Evolutionary conservation across 805 yeast genomes (phyloP).

Genomic region (Candida nemodendra): DNA sequence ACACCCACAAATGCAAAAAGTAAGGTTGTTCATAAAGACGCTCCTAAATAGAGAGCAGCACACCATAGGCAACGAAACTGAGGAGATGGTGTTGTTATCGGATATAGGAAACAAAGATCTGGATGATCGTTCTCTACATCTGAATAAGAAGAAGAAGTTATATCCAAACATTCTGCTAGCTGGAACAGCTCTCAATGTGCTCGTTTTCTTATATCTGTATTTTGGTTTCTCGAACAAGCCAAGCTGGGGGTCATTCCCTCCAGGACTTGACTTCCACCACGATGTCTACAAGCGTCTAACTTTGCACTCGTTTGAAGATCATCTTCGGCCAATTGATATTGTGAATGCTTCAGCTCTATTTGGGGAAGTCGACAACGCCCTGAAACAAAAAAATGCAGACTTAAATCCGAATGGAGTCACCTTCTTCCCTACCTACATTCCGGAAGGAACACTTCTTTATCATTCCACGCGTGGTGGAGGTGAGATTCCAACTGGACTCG

Average conservation of each 20-base stretch:
- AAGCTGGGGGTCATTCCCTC: neutral
- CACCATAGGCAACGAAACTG: too few species aligned
- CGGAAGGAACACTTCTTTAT: conserved; percentile 56
- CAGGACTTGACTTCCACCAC: too few species aligned
- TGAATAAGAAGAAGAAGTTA: too few species aligned
- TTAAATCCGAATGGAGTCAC: conserved; percentile 56
- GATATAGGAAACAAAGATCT: too few species aligned
- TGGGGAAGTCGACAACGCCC: conserved; percentile 51
- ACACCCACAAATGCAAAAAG: too few species aligned
- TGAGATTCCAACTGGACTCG: conserved; percentile 44
- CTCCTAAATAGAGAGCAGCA: too few species aligned
- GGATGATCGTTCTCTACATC: too few species aligned
- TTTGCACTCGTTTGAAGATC: conserved; percentile 23
- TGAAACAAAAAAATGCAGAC: conserved; percentile 51
- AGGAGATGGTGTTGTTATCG: too few species aligned
- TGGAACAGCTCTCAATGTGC: too few species aligned
- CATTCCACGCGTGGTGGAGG: conserved; percentile 46
- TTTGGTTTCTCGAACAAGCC: neutral
- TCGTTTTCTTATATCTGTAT: conserved; percentile 1
- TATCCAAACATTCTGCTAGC: too few species aligned
- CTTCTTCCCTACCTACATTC: conserved; percentile 58
- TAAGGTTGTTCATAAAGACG: too few species aligned
- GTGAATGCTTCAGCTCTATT: conserved; percentile 54
- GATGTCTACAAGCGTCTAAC: conserved; percentile 6
- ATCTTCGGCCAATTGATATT: conserved; percentile 36